A percentile compares a stretch with the other conserved stretches of the same genome.
phyloP scores from a whole-genome alignment of 2,329 filamentous ascomycete species.

The Graphilbum ipis-grandicollis region DNA sequence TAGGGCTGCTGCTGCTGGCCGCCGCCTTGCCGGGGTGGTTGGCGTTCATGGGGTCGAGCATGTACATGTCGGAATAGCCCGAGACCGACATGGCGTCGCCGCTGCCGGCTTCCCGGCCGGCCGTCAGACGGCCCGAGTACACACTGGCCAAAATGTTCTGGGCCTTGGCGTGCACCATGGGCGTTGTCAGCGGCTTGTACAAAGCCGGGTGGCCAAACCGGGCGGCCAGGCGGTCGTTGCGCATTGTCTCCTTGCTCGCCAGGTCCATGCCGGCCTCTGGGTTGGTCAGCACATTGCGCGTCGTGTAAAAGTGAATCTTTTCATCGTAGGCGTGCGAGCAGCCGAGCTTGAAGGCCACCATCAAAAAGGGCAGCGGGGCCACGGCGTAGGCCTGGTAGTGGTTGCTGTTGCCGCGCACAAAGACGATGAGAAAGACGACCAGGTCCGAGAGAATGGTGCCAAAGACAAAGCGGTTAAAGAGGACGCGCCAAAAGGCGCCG shows the following conservation, averaged over 20 bases:
- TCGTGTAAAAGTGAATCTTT: conserved; percentile 66
- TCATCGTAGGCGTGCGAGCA: conserved; percentile 62
- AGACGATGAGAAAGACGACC: conserved; percentile 60
- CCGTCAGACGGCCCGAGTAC: conserved; percentile 63
- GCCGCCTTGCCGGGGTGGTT: conserved; percentile 30
- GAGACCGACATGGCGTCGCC: conserved; percentile 40
- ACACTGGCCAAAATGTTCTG: conserved; percentile 74
- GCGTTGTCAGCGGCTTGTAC: conserved; percentile 76
- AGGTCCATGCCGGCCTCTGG: conserved; percentile 25
- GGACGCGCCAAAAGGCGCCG: conserved; percentile 75
- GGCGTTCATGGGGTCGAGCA: conserved; percentile 62
- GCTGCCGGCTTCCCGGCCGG: conserved; percentile 42
- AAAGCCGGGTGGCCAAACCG: conserved; percentile 84
- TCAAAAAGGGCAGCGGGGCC: conserved; percentile 58
- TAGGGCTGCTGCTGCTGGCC: too few relatives aligned
- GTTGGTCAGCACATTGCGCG: conserved; percentile 33
- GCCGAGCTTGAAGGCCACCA: conserved; percentile 75
- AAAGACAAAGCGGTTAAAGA: conserved; percentile 89
- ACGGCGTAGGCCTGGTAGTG: conserved; percentile 48
- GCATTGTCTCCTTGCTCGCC: conserved; percentile 31
- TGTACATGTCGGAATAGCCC: conserved; percentile 69
- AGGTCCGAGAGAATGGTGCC: conserved; percentile 62
- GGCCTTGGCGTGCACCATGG: conserved; percentile 87
- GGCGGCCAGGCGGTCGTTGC: conserved; percentile 52
- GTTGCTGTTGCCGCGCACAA: conserved; percentile 45